phyloP scores from a whole-genome alignment of 495 filamentous ascomycete species.

The Penicillium malachiteum region DNA sequence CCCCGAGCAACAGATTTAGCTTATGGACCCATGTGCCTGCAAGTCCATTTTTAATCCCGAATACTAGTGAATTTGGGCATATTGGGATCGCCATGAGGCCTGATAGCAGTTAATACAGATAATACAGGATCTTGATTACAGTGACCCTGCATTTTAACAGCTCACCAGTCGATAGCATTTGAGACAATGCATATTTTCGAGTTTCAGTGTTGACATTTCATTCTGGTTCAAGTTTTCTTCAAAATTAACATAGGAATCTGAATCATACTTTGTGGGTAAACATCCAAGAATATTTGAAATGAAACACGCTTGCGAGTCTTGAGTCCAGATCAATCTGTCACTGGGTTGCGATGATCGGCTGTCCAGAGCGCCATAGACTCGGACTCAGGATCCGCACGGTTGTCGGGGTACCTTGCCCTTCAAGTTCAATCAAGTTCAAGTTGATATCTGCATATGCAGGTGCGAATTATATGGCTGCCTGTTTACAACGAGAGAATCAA shows the following conservation, averaged over 20 bases:
- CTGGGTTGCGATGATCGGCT: conserved; percentile 16
- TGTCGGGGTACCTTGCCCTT: background rate
- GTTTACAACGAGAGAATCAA: too few relatives aligned
- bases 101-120: too few relatives aligned
- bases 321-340: conserved; percentile 13
- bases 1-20: conserved; percentile 12
- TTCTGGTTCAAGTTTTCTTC: background rate
- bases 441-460: too few relatives aligned
- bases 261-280: too few relatives aligned
- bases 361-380: conserved; percentile 17
- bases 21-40: background rate
- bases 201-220: background rate
- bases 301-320: background rate
- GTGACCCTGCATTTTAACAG: background rate
- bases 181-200: too few relatives aligned
- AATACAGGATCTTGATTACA: background rate
- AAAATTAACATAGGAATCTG: too few relatives aligned
- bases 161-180: background rate
- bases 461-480: too few relatives aligned
- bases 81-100: background rate
- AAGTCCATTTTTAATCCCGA: too few relatives aligned
- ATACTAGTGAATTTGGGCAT: background rate
- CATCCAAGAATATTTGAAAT: too few relatives aligned
- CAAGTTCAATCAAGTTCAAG: too few relatives aligned
- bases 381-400: background rate